phyloP scores from a whole-genome alignment of 1,284 basidiomycete species.

The Fomitiporia mediterranea region DNA sequence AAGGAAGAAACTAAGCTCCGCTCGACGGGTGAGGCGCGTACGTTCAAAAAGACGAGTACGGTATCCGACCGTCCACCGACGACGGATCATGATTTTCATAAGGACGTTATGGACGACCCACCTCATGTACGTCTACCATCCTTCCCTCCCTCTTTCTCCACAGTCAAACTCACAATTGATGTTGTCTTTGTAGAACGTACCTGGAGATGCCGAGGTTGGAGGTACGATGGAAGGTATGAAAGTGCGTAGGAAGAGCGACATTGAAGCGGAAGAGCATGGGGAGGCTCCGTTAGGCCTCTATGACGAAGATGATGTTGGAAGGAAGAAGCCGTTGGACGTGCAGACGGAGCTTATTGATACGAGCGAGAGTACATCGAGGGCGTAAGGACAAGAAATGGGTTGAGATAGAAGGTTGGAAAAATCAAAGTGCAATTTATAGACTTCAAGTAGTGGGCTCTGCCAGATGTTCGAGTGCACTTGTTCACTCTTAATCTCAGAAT shows the following conservation, averaged over 20 bases:
- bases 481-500: too few relatives aligned
- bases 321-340: slow-evolving; percentile 4
- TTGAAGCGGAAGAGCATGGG: background rate
- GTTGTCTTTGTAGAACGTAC: background rate
- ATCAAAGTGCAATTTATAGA: too few relatives aligned
- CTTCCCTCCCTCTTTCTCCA: background rate
- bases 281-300: slow-evolving; percentile 1
- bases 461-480: too few relatives aligned
- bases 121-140: slow-evolving; percentile 26
- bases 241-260: slow-evolving; percentile 1
- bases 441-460: too few relatives aligned
- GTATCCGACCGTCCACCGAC: slow-evolving; percentile 28
- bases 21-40: slow-evolving; percentile 6
- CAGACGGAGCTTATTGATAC: slow-evolving; percentile 12
- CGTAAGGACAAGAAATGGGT: too few relatives aligned
- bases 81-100: slow-evolving; percentile 32
- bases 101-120: slow-evolving; percentile 31
- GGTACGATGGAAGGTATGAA: slow-evolving; percentile 8
- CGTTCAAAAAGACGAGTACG: slow-evolving; percentile 32
- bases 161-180: background rate
- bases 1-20: background rate
- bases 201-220: background rate
- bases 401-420: too few relatives aligned
- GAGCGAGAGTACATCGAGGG: slow-evolving; percentile 7
- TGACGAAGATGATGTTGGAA: slow-evolving; percentile 1